phyloP scores from a whole-genome alignment of 2,329 filamentous ascomycete species.

The Botrytis fabae region DNA sequence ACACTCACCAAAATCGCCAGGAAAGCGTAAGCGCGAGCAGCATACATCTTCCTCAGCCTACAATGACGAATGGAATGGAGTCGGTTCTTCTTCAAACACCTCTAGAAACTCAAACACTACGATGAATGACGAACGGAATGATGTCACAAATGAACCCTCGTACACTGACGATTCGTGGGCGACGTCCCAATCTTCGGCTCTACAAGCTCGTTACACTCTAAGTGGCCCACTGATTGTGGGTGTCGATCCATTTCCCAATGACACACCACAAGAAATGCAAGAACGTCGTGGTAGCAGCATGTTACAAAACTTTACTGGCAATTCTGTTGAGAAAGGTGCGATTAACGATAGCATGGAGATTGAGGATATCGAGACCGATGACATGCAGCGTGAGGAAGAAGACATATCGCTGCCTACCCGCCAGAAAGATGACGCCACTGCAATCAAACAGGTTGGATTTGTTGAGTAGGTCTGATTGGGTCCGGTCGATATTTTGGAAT shows the following conservation, averaged over 20 bases:
- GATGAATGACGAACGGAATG: slow-evolving; percentile 14
- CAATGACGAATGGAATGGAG: slow-evolving; percentile 18
- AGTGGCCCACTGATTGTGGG: slow-evolving; percentile 29
- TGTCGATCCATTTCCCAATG: slow-evolving; percentile 30
- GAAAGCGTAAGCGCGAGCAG: slow-evolving; percentile 37
- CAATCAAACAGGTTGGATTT: slow-evolving; percentile 36
- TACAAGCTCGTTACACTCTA: slow-evolving; percentile 3
- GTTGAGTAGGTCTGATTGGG: slow-evolving; percentile 20
- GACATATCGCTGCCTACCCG: background rate
- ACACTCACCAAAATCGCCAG: slow-evolving; percentile 26
- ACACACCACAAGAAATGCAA: slow-evolving; percentile 37
- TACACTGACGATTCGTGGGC: background rate
- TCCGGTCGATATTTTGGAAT: background rate
- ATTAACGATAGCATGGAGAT: slow-evolving; percentile 41
- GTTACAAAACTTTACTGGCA: slow-evolving; percentile 25
- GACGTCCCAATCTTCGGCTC: background rate
- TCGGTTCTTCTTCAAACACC: slow-evolving; percentile 13
- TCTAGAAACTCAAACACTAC: slow-evolving; percentile 20
- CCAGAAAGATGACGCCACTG: slow-evolving; percentile 25
- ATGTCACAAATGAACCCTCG: background rate
- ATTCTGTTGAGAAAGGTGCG: slow-evolving; percentile 26
- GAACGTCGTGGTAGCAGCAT: slow-evolving; percentile 34
- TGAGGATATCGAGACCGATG: slow-evolving; percentile 36
- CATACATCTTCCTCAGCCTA: slow-evolving; percentile 24
- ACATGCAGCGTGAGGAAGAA: slow-evolving; percentile 28